These are phyloP conservation scores for Lanmaoa pseudosensibilis DNA, from an alignment of 768 basidiomycete species.

Conservation along the genomic window DNA sequence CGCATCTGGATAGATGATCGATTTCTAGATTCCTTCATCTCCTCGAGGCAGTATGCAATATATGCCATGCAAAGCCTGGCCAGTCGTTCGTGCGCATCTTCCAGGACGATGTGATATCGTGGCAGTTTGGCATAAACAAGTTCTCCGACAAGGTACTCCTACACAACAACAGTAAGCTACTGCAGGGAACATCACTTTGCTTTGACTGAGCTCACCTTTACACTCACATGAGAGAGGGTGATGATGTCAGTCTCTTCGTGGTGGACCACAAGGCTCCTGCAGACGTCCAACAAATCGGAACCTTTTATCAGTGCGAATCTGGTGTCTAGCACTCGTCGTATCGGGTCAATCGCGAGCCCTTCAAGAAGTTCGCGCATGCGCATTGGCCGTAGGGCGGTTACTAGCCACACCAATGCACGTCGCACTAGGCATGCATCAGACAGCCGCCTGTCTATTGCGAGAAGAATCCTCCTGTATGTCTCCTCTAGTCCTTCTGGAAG, in stretches of 20 bases:
- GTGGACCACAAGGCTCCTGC: conserved; percentile 7
- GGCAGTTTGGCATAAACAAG: not conserved
- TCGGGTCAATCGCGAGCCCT: conserved; percentile 1
- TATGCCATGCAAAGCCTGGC: conserved; percentile 11
- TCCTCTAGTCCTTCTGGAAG: conserved; percentile 11
- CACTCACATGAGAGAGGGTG: conserved; percentile 10
- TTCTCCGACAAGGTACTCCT: conserved; percentile 3
- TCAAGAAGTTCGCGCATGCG: conserved; percentile 1
- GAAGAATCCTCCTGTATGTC: conserved; percentile 18
- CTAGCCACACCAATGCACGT: conserved; percentile 7
- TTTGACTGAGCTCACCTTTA: conserved; percentile 1
- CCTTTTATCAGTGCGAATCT: not conserved
- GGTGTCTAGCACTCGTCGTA: conserved; percentile 1
- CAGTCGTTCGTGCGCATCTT: not conserved
- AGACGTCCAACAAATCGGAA: not conserved
- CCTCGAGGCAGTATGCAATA: conserved; percentile 2
- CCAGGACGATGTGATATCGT: conserved; percentile 1
- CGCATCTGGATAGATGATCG: not conserved
- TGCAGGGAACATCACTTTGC: too few relatives aligned
- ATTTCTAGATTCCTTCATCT: not conserved
- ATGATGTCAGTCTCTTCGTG: conserved; percentile 3
- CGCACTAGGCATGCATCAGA: not conserved
- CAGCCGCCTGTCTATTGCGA: not conserved
- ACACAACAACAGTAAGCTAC: too few relatives aligned
- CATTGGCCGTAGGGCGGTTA: conserved; percentile 3